Conservation (phyloP, 805 yeast genomes). For the Phaffomyces thermotolerans region DNA sequence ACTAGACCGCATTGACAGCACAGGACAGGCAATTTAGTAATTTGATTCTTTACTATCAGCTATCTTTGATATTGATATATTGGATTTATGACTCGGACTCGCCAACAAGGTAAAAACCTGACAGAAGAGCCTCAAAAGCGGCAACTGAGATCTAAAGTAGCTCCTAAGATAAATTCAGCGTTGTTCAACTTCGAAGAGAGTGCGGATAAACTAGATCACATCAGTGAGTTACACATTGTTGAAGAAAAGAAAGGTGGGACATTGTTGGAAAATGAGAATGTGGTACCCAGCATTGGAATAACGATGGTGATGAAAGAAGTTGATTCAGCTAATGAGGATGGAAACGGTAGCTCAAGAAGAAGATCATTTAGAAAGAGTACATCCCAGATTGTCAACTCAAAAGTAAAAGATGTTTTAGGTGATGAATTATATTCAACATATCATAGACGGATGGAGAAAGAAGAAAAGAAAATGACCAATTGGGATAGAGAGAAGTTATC, state of each 20-base stretch:
- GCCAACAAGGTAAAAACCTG: background rate
- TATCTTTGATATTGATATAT: background rate
- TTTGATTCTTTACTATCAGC: no score
- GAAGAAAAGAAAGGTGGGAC: conserved; percentile 2
- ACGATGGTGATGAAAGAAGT: conserved; percentile 4
- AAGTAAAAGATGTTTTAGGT: conserved; percentile 35
- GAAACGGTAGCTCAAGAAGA: conserved; percentile 1
- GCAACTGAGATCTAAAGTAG: conserved; percentile 16
- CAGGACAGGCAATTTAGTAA: no score
- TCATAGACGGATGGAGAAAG: conserved; percentile 56
- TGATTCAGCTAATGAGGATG: background rate
- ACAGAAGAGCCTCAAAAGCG: conserved; percentile 3
- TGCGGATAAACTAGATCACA: conserved; percentile 13
- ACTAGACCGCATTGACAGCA: no score
- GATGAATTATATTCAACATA: conserved; percentile 36
- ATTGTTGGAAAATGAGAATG: background rate
- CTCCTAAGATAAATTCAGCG: conserved; percentile 13
- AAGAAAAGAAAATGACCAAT: conserved; percentile 48
- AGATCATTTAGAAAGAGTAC: conserved; percentile 12
- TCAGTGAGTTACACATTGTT: conserved; percentile 6
- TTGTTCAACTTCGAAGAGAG: conserved; percentile 23
- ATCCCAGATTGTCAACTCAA: conserved; percentile 3
- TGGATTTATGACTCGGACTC: background rate
- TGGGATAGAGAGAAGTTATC: conserved; percentile 48
- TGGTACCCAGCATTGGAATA: conserved; percentile 1